These are phyloP conservation scores for Articulospora tetracladia DNA, from an alignment of 495 filamentous ascomycete species.

Conservation along the genomic window DNA sequence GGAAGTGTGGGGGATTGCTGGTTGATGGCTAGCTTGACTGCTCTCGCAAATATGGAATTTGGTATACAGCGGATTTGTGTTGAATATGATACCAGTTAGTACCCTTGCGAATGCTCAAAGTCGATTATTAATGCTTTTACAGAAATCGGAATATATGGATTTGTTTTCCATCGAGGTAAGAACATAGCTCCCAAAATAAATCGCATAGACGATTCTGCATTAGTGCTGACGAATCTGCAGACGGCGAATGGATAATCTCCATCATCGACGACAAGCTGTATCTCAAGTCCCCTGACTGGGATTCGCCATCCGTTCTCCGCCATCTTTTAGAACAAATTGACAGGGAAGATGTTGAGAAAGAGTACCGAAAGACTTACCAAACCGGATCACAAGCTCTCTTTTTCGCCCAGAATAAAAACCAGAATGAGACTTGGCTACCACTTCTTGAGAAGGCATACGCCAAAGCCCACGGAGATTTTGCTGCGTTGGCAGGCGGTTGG, in stretches of 20 bases:
- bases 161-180: conserved; percentile 71
- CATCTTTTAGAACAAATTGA: conserved; percentile 40
- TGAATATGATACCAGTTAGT: conserved; percentile 48
- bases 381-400: conserved; percentile 68
- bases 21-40: conserved; percentile 62
- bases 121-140: conserved; percentile 27
- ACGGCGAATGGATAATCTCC: conserved; percentile 87
- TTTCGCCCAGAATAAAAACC: conserved; percentile 79
- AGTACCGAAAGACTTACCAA: conserved; percentile 48
- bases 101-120: background rate
- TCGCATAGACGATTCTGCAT: background rate
- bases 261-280: conserved; percentile 79
- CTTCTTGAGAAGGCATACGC: conserved; percentile 84
- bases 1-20: conserved; percentile 82
- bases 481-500: conserved; percentile 23
- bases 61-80: conserved; percentile 81
- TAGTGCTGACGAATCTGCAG: conserved; percentile 26
- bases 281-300: conserved; percentile 74
- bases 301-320: conserved; percentile 27
- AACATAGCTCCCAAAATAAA: background rate
- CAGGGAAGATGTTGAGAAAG: conserved; percentile 57
- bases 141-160: conserved; percentile 83
- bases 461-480: conserved; percentile 68
- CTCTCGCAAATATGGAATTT: conserved; percentile 71
- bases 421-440: conserved; percentile 90